Base-by-base conservation (phyloP, 176 grass and related monocot species). In the Aechmea fasciata region DNA sequence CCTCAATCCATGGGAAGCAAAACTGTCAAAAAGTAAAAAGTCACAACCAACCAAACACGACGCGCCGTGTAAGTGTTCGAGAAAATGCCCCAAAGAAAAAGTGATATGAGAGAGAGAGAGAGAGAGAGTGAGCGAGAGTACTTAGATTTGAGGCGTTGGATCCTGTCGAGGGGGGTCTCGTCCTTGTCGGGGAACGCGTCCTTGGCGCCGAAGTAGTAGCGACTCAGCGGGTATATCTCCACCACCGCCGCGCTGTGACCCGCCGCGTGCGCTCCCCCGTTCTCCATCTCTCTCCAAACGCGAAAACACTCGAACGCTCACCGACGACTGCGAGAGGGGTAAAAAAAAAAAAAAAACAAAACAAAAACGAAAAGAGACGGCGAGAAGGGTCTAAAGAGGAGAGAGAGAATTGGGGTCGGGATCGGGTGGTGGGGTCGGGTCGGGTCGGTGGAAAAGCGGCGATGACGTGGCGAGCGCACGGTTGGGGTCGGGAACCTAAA, bases 141-240 rank as follows among this genome's bases (percentile, higher is more conserved):
- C 83, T 74, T 90, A 73, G 79, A 41, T 74, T 83, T 80, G 76
- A 90, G 71, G 19, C 79, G 76, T 52, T 73, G 52, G 5, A 65
- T 50, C 41, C 87, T 80, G 26, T 85, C 83, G 18, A 57, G 75
- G 47, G 48, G 47, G n/a, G 64, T 76, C 55, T 85, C 87, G 11
- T 68, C 26, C 61, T 48, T 53, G 64, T 25, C 65, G 2, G 11
- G 28, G 59, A 55, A 20, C 29, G 52, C 66, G 13, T 85, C 83
- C 67, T 67, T 83, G 48, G 79, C 77, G 57, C 83, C 87, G 72
- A 90, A 90, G 83, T 74, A 83, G 83, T 90, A 90, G 23, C 79
- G 64, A 66, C 57, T 74, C 26, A 85, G 79, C 17, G 83, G 82
- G 57, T 74, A 83, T 51, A 90, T 85, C 65, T 71, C 59, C 65